A percentile compares a stretch with the other conserved stretches of the same genome.
phyloP scores from a whole-genome alignment of 768 basidiomycete species.

The Russula abietina region DNA sequence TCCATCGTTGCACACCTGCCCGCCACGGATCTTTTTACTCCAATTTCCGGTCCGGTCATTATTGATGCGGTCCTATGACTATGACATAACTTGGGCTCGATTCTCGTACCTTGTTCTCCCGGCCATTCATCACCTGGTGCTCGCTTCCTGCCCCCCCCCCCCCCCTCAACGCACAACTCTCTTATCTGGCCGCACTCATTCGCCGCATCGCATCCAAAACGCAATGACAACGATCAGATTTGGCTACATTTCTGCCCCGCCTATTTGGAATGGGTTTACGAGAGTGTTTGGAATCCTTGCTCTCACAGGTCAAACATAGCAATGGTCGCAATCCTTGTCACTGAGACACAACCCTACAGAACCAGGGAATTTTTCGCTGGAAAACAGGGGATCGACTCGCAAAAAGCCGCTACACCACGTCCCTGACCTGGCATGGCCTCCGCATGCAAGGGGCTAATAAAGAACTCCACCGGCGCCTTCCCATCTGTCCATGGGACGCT shows the following conservation, averaged over 20 bases:
- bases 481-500: not conserved
- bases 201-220: conserved; percentile 16
- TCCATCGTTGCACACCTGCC: conserved; percentile 14
- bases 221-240: conserved; percentile 20
- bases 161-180: not conserved
- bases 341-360: too few relatives aligned
- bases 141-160: conserved; percentile 3
- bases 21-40: conserved; percentile 21
- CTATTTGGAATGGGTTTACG: conserved; percentile 18
- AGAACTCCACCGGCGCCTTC: not conserved
- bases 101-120: conserved; percentile 22
- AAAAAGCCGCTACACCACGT: too few relatives aligned
- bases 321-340: too few relatives aligned
- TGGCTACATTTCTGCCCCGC: conserved; percentile 17
- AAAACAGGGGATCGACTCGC: not conserved
- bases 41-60: conserved; percentile 18
- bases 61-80: conserved; percentile 18
- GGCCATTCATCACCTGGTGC: conserved; percentile 19
- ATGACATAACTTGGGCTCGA: conserved; percentile 24
- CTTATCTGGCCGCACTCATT: conserved; percentile 4
- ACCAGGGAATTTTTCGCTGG: too few relatives aligned
- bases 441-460: too few relatives aligned
- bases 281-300: conserved; percentile 17
- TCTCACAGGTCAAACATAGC: conserved; percentile 20
- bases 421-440: too few relatives aligned